Evolutionary conservation across 805 yeast species (phyloP), one percentile per base, ranked within the genome.

Genomic region (Nakazawaea wickerhamii): DNA sequence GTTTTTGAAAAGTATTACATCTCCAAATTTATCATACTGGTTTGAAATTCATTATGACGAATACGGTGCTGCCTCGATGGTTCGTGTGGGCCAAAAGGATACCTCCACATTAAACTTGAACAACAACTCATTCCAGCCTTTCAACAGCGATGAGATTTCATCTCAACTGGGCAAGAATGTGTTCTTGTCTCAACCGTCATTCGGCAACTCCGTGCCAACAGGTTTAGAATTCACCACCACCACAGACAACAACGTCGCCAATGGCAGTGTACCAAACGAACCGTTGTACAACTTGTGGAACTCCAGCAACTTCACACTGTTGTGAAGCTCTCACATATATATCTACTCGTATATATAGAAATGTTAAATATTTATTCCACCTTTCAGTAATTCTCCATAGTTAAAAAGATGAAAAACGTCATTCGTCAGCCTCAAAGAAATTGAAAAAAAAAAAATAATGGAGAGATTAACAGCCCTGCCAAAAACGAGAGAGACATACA

Each of bases 11-110:
- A 35, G 40, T 25, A 18, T 43, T 6, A 38, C 26, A 14, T 18
- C 36, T 19, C 40, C 43, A 10, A 28, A 31, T 21, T 6, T 26
- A 4, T 15, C 21, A 9, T 32, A 37, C 14, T 35, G 36, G 40
- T 43, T 43, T 30, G 46, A 43, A 19, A 13, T 43, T 9, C 36
- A 27, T 22, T 43, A 43, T 18, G 46, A 43, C 23, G 46, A 43
- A 17, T 42, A 14, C 14, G 45, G 45, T 10, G 38, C 38, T 3
- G 45, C 30, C 10, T 42, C 45, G 11, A 25, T 37, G 41, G 32
- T 42, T 13, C 41, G 41, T 26, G 41, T 42, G 4, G 32, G 38
- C 1, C 15, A 30, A 4, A 41, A 41, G 15, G 36, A 30, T 11
- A 17, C 36, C 5, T 15, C 22, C 5, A 23, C 36, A 18, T 17